Conservation (phyloP, 306 rosid genomes). For the Crotalaria pallida region DNA sequence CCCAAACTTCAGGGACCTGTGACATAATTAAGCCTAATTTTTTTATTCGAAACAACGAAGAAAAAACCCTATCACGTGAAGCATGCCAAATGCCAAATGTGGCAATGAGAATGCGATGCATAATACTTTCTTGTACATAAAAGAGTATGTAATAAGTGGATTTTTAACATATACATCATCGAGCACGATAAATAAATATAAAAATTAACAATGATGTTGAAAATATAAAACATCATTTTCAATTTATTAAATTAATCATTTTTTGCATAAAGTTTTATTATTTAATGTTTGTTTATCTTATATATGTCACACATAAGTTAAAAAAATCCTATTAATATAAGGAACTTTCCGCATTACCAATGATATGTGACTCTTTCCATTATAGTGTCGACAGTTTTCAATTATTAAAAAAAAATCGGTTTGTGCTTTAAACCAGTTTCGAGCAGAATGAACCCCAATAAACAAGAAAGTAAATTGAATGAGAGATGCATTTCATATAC, state of each 20-base stretch:
- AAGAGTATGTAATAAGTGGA: too few relatives aligned
- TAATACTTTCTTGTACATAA: background rate
- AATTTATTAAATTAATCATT: too few relatives aligned
- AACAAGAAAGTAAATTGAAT: constrained; percentile 15
- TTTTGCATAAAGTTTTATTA: too few relatives aligned
- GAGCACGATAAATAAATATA: too few relatives aligned
- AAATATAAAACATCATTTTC: too few relatives aligned
- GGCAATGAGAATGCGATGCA: background rate
- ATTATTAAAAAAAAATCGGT: background rate
- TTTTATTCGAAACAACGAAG: too few relatives aligned
- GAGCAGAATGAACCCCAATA: background rate
- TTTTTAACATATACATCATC: too few relatives aligned
- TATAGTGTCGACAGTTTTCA: background rate
- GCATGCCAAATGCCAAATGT: background rate
- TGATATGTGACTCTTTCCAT: constrained; percentile 21
- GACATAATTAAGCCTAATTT: background rate
- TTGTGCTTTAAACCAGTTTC: background rate
- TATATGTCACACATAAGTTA: too few relatives aligned
- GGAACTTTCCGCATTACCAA: constrained; percentile 22
- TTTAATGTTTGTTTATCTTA: too few relatives aligned
- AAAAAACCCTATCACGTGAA: background rate
- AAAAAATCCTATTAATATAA: too few relatives aligned
- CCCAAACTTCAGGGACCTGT: too few relatives aligned
- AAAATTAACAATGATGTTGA: too few relatives aligned
- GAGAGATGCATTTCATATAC: constrained; percentile 25